phyloP scores from a whole-genome alignment of 2,329 filamentous ascomycete genomes.

The Harringtonia lauricola region DNA sequence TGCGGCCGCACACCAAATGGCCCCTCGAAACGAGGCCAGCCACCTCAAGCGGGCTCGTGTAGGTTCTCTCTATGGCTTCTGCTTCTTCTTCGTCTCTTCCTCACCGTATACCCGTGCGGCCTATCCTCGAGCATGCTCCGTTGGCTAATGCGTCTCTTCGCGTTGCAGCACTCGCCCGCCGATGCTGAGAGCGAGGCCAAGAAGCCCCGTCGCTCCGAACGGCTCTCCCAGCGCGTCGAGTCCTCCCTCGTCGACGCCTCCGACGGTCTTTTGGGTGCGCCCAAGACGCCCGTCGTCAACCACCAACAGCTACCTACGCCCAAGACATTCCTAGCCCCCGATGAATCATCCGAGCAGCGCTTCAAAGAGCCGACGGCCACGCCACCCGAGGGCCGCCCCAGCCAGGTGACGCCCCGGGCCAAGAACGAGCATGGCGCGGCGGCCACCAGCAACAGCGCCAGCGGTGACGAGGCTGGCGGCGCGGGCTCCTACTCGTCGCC shows the following conservation, averaged over 20 bases:
- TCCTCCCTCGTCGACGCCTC: neutral
- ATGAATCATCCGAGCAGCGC: slow-evolving; percentile 45
- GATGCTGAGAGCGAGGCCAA: slow-evolving; percentile 57
- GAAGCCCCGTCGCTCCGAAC: slow-evolving; percentile 72
- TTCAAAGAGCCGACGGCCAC: slow-evolving; percentile 63
- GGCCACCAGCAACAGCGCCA: slow-evolving; percentile 12
- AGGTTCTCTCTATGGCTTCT: slow-evolving; percentile 8
- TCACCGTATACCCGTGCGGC: neutral
- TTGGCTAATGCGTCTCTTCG: slow-evolving; percentile 11
- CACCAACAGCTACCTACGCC: slow-evolving; percentile 71
- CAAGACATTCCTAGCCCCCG: slow-evolving; percentile 48
- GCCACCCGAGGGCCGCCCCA: slow-evolving; percentile 50
- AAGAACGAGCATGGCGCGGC: slow-evolving; percentile 12
- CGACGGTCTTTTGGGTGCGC: slow-evolving; percentile 15
- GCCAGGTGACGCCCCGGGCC: slow-evolving; percentile 39
- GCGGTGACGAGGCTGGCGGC: slow-evolving; percentile 16
- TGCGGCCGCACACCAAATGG: too few relatives aligned
- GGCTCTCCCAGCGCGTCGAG: slow-evolving; percentile 45
- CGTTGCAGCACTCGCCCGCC: slow-evolving; percentile 53
- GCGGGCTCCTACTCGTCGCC: slow-evolving; percentile 36
- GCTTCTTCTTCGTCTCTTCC: neutral
- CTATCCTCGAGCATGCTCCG: neutral
- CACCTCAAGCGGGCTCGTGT: slow-evolving; percentile 19
- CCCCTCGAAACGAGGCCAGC: slow-evolving; percentile 15
- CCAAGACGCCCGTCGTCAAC: slow-evolving; percentile 49